Base-by-base conservation (phyloP, 2,329 filamentous ascomycete species). In the Ophiostoma angusticollis region DNA sequence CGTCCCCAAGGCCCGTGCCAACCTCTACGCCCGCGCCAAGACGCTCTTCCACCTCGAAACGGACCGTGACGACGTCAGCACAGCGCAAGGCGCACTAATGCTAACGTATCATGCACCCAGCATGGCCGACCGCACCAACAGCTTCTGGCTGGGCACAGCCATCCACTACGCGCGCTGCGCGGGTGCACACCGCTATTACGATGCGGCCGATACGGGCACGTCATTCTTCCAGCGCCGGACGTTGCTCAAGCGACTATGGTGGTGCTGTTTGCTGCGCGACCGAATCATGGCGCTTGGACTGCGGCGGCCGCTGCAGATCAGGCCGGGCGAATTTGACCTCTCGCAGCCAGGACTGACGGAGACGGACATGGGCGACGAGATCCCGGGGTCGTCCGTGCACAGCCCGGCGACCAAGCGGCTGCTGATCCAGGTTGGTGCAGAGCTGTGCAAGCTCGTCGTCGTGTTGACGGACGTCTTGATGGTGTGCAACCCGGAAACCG, bases 181-280 rank as follows among this genome's bases (percentile, higher is more conserved):
- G 19, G 27, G 29, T 17, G 38, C 42, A 6, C 29, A 41, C 35
- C 31, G 30, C 30, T 40, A 37, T 31, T 28, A 21, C 12, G 35
- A 29, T 9, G 13, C 27, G 9, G 17, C 22, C 4, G 6, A 25
- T n/a, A n/a, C n/a, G n/a, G n/a, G 4, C 68, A 73, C 40, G 79
- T 80, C 52, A 80, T 84, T 53, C 83, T 77, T 54, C 64, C 31
- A 31, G 18, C 22, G 31, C 16, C 30, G 24, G 23, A 34, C 17
- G 9, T 19, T 94, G 35, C 93, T 86, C 83, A 94, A 93, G 62
- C 72, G 87, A 33, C 89, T 95, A 49, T 96, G 89, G 89, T 96
- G 89, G 89, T 93, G 84, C 19, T 93, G 84, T 47, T 93, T 93
- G 54, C 93, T 93, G 74, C 80, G 87, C 40, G 89, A 96, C 59